Base-by-base conservation (phyloP, 2,329 filamentous ascomycete species). In the Aureobasidium zeae region DNA sequence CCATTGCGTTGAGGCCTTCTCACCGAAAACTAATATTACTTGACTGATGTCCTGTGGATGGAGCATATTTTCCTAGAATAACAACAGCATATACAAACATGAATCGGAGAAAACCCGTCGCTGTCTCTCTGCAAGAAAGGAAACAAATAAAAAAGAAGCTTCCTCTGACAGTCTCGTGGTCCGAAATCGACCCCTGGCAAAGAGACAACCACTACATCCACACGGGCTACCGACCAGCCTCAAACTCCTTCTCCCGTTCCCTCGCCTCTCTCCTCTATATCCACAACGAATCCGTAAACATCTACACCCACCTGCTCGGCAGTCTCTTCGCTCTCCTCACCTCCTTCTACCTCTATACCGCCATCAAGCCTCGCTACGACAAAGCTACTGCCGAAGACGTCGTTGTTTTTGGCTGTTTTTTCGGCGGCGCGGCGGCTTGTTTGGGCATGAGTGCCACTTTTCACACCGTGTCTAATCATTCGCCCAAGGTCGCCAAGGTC, bases 391-490 rank as follows among this genome's bases (percentile, higher is more conserved):
- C 57, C 7, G 64, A 72, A 3, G 86, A 94, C 59, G 68, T 85
- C n/a, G 50, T 77, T 25, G 84, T 77, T 21, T 86, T 94, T 59
- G 66, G 69, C 1, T 87, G 80, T 64, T 94, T 91, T 70, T 87
- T 94, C 55, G 67, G 68, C 17, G 86, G 86, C 9, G 67, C 68
- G 0, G 53, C 64, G 2, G 57, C 56, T 4, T 72, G 69, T 49
- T 49, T 72, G 22, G 65, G 65, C 4, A 68, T 71, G 63, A 67
- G 62, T 45, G 67, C 86, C 4, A 83, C 81, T 2, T 98, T 80
- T 59, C 91, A 98, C 60, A 75, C 84, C 2, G 74, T 95, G 35
- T 78, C 73, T 16, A 94, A 95, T 52, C 91, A 98, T 62, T 91
- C 84, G 13, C 76, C 78, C 26, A 64, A 65, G 2, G 85, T 95